Percentiles rank a stretch among this genome's conserved stretches.
Evolutionary conservation across 139 green algal species (phyloP).

Genomic region (Chlorella sp.): DNA sequence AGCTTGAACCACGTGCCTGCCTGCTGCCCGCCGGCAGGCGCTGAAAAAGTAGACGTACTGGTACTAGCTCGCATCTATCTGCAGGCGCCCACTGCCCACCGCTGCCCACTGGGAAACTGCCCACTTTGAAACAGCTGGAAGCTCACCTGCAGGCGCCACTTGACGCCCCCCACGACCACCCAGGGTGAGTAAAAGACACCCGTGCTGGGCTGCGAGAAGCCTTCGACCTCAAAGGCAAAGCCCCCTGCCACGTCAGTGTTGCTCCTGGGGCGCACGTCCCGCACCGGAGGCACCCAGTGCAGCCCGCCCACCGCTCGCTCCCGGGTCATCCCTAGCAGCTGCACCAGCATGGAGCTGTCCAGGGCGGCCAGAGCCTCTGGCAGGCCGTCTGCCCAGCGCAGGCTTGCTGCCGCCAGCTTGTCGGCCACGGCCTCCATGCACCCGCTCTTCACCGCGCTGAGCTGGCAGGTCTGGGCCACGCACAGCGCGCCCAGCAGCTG

Average conservation of each 20-base stretch:
- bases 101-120: too few species aligned
- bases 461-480: neutral
- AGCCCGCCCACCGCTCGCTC: neutral
- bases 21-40: too few species aligned
- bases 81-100: too few species aligned
- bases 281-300: neutral
- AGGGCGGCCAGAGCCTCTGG: neutral
- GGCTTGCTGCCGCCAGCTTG: neutral
- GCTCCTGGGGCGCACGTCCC: neutral
- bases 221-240: neutral
- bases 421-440: neutral
- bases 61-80: too few species aligned
- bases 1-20: too few species aligned
- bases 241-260: neutral
- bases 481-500: neutral
- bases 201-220: too few species aligned
- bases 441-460: neutral
- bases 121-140: too few species aligned
- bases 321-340: neutral
- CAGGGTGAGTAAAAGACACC: neutral
- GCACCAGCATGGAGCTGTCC: neutral
- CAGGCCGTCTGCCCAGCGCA: neutral
- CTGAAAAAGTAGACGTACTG: too few species aligned
- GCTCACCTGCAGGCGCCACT: neutral
- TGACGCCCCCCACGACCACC: neutral